Conservation (phyloP, 768 basidiomycete genomes). For the Clitopilus passeckerianus region DNA sequence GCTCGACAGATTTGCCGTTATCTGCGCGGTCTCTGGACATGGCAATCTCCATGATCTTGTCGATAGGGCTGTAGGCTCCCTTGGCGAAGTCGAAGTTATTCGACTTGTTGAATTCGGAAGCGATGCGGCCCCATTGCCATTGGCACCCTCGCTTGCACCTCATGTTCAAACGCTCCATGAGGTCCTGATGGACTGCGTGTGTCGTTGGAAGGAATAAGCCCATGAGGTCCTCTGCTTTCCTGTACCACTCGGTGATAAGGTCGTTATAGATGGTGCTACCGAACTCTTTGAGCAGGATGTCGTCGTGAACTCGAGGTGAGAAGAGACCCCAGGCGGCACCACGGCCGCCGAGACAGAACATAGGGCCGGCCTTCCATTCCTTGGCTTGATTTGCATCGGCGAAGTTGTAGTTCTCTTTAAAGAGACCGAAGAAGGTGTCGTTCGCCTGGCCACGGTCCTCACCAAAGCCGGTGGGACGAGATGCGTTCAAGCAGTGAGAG, state of each 20-base stretch:
- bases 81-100: constrained; percentile 19
- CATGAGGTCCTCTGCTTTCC: constrained; percentile 9
- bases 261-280: background rate
- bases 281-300: constrained; percentile 3
- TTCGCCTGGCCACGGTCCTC: constrained; percentile 17
- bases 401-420: background rate
- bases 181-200: constrained; percentile 1
- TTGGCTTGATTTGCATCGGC: background rate
- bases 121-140: constrained; percentile 22
- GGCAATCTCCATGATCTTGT: constrained; percentile 19
- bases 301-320: constrained; percentile 11
- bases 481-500: constrained; percentile 18
- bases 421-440: constrained; percentile 7
- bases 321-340: constrained; percentile 17
- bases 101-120: constrained; percentile 16
- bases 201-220: constrained; percentile 5
- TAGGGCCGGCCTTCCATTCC: constrained; percentile 16
- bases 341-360: constrained; percentile 17
- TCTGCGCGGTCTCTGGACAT: constrained; percentile 13
- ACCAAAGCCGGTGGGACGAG: constrained; percentile 14
- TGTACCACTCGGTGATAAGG: constrained; percentile 6
- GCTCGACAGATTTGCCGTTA: constrained; percentile 2
- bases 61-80: constrained; percentile 20
- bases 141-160: constrained; percentile 2
- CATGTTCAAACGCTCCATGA: constrained; percentile 11